phyloP scores from a whole-genome alignment of 345 rosid genomes.

The Brassica nigra region DNA sequence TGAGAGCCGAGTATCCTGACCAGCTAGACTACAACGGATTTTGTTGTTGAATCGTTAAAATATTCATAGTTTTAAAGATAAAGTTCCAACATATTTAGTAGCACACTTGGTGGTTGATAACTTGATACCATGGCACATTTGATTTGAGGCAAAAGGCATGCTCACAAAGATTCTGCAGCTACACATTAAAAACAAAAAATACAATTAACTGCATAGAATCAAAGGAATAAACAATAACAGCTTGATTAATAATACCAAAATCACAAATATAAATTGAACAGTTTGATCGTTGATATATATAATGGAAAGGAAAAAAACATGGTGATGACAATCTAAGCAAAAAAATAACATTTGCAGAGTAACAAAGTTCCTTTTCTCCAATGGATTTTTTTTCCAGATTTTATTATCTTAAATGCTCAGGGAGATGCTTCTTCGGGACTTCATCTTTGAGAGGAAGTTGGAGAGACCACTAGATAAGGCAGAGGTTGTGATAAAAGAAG shows the following conservation, averaged over 20 bases:
- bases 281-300: neutral
- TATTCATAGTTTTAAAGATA: too few relatives aligned
- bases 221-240: neutral
- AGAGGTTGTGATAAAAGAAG: neutral
- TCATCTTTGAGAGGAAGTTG: neutral
- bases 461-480: neutral
- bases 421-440: neutral
- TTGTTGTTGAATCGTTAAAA: neutral
- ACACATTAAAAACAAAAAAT: too few relatives aligned
- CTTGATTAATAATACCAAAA: too few relatives aligned
- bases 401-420: neutral
- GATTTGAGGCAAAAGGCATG: too few relatives aligned
- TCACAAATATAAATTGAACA: neutral
- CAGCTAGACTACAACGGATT: constrained; percentile 67
- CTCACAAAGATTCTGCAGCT: too few relatives aligned
- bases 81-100: too few relatives aligned
- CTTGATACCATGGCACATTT: neutral
- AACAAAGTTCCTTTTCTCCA: neutral
- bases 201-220: too few relatives aligned
- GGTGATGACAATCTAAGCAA: neutral
- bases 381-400: neutral
- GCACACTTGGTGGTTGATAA: neutral
- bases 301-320: neutral
- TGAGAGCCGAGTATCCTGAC: constrained; percentile 83
- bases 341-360: too few relatives aligned